Conservation (phyloP, 306 rosid species). For the Aeschynomene evenia region DNA sequence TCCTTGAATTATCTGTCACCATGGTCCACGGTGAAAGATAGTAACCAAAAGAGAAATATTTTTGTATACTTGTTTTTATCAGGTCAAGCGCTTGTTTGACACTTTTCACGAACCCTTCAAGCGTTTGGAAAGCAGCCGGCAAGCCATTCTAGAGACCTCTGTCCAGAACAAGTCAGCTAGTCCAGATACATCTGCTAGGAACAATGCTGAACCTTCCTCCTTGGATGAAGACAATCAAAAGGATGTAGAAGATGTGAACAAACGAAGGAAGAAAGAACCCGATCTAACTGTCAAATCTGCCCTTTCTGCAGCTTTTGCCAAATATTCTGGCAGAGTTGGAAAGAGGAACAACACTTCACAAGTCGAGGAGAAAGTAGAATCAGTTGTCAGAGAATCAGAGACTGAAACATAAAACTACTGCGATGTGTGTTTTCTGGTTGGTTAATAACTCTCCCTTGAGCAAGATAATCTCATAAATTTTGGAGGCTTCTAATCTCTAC, state of each 20-base stretch:
- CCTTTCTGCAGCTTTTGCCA: slow-evolving; percentile 81
- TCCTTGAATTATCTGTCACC: slow-evolving; percentile 21
- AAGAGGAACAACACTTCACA: slow-evolving; percentile 43
- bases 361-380: slow-evolving; percentile 47
- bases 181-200: slow-evolving; percentile 39
- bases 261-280: slow-evolving; percentile 55
- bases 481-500: neutral
- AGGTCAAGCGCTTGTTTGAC: slow-evolving; percentile 89
- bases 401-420: slow-evolving; percentile 25
- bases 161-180: slow-evolving; percentile 35
- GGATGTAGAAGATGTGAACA: slow-evolving; percentile 38
- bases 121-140: slow-evolving; percentile 60
- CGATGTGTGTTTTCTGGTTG: neutral
- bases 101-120: slow-evolving; percentile 95
- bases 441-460: neutral
- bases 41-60: slow-evolving; percentile 18
- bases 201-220: slow-evolving; percentile 47
- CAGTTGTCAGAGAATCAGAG: slow-evolving; percentile 28
- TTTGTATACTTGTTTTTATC: slow-evolving; percentile 22
- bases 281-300: slow-evolving; percentile 72
- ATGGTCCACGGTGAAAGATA: neutral
- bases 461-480: neutral
- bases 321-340: slow-evolving; percentile 56
- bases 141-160: slow-evolving; percentile 46
- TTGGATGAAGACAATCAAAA: slow-evolving; percentile 41